A percentile compares a stretch with the other conserved stretches of the same genome.
These are phyloP conservation scores for Halophytophthora batemanensis DNA, from an alignment of 352 stramenopile genomes.

Conservation along the genomic window DNA sequence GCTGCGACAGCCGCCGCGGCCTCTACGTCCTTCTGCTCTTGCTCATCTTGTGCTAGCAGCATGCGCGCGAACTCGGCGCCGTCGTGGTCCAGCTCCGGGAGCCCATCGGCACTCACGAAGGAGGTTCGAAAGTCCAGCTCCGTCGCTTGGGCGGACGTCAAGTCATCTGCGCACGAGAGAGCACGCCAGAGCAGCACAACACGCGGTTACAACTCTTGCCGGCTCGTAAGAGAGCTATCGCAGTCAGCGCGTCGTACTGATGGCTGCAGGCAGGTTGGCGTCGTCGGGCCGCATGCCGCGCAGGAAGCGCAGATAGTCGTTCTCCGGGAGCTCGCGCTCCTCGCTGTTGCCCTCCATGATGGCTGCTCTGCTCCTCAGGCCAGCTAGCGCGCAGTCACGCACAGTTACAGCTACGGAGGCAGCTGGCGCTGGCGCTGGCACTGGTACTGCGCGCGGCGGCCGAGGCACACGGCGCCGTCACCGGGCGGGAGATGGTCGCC, in stretches of 20 bases:
- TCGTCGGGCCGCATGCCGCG: slow-evolving; percentile 66
- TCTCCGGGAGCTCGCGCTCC: slow-evolving; percentile 37
- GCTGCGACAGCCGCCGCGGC: slow-evolving; percentile 10
- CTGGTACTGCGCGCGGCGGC: no score
- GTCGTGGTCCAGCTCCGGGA: slow-evolving; percentile 70
- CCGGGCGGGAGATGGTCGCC: no score
- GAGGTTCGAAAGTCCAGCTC: slow-evolving; percentile 78
- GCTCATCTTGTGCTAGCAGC: slow-evolving; percentile 63
- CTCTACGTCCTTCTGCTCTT: slow-evolving; percentile 31
- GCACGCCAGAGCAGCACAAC: no score
- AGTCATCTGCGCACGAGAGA: slow-evolving; percentile 32
- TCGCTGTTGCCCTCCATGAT: slow-evolving; percentile 22
- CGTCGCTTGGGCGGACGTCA: slow-evolving; percentile 44
- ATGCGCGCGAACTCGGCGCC: slow-evolving; percentile 68
- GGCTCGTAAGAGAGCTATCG: no score
- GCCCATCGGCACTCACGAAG: slow-evolving; percentile 48
- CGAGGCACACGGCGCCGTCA: no score
- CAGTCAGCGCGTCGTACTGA: slow-evolving; percentile 41
- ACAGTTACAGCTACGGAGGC: no score
- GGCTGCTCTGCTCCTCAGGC: no score
- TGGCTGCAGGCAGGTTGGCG: slow-evolving; percentile 32
- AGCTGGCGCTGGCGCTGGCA: no score
- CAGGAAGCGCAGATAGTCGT: slow-evolving; percentile 80
- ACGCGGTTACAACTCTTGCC: no score
- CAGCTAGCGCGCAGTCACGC: no score